These are phyloP conservation scores for Colletotrichum neosansevieriae DNA, from an alignment of 2,329 filamentous ascomycete genomes.

Conservation along the genomic window DNA sequence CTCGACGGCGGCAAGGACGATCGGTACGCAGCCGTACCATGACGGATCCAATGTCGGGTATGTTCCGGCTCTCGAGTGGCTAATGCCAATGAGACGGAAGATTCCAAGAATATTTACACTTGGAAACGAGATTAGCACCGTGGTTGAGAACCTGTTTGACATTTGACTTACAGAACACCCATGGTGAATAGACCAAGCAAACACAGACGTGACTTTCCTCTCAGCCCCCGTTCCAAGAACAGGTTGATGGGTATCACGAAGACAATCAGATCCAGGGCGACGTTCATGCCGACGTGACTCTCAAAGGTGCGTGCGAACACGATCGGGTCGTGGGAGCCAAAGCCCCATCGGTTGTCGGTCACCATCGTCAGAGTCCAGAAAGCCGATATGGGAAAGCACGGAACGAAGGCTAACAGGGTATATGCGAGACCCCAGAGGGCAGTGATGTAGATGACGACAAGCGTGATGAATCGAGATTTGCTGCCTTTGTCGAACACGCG, in stretches of 20 bases:
- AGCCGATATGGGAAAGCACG: conserved; percentile 48
- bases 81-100: conserved; percentile 48
- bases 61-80: conserved; percentile 46
- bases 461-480: conserved; percentile 38
- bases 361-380: conserved; percentile 46
- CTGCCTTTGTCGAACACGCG: conserved; percentile 39
- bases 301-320: conserved; percentile 47
- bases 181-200: conserved; percentile 48
- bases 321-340: conserved; percentile 45
- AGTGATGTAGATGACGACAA: conserved; percentile 45
- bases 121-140: conserved; percentile 33
- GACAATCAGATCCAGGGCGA: conserved; percentile 48
- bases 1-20: conserved; percentile 50
- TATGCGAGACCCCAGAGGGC: conserved; percentile 48
- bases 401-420: conserved; percentile 49
- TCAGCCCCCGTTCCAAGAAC: conserved; percentile 44
- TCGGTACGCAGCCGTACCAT: conserved; percentile 50
- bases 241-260: conserved; percentile 49
- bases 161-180: conserved; percentile 47
- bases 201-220: conserved; percentile 47
- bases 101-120: conserved; percentile 41
- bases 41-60: conserved; percentile 51
- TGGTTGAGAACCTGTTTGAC: accelerated
- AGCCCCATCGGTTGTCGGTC: conserved; percentile 44
- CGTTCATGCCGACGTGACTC: conserved; percentile 48